Evolutionary conservation across 2,329 filamentous ascomycete species (phyloP), one percentile per base, ranked within the genome.

Genomic region (Fusarium euwallaceae): DNA sequence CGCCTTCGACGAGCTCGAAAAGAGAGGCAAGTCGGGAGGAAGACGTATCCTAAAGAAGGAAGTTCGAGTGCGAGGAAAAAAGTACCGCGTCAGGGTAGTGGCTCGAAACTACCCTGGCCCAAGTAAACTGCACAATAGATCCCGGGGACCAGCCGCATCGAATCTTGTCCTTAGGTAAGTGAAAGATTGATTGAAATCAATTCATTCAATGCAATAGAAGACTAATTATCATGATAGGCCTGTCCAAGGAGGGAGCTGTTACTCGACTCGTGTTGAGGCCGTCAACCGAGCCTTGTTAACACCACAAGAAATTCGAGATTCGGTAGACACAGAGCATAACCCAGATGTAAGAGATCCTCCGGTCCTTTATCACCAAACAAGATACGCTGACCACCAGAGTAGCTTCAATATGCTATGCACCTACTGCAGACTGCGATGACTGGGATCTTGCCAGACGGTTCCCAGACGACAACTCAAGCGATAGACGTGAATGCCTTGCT

Each of bases 371-470:
- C 29, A 32, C 10, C 29, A 32, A 32, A 32, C 29, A 32, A 32
- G 9, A 32, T 32, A 32, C 29, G 45, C 24, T 24, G 22, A 24
- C 24, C 14, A 27, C 45, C 27, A 11, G 14, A 24, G 4, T 51
- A 62, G 60, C 60, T 62, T 51, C 60, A 48, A 34, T 62, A 62
- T 24, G 60, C 43, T 16, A 17, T n/a, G 6, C 41, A 41, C 11
- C 60, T 62, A 5, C 60, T 62, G 6, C 41, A 62, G 34, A 62
- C 60, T 22, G 60, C 60, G 12, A 62, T 62, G 24, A 62, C 60
- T 36, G 60, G 60, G 10, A 7, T 51, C 34, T 41, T 62, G 11
- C 60, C 60, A 11, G 48, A 62, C 32, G 41, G 43, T 36, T 48
- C 60, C 5, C 41, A 22, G 16, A 48, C 60, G 9, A 24, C 12